Conservation (phyloP, 2,329 filamentous ascomycete species). For the Cytospora mali region DNA sequence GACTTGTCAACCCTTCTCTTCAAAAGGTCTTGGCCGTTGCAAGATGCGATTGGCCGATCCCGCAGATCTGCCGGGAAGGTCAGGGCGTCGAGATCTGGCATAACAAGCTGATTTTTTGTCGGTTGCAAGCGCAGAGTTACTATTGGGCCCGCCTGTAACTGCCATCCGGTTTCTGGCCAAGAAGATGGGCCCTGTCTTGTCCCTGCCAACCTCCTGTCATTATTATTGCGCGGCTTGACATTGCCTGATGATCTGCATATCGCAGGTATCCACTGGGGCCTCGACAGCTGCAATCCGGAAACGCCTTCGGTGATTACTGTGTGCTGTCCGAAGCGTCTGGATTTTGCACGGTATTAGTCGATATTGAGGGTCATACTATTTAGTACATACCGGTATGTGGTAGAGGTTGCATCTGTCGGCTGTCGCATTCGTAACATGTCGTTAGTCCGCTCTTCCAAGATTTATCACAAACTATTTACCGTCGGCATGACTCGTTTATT, state of each 20-base stretch:
- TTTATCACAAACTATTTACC: background rate
- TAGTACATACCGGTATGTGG: background rate
- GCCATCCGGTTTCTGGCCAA: slow-evolving; percentile 29
- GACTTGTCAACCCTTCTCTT: slow-evolving; percentile 20
- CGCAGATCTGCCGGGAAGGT: slow-evolving; percentile 29
- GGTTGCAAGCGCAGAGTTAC: slow-evolving; percentile 27
- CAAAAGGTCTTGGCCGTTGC: slow-evolving; percentile 10
- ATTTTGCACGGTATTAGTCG: background rate
- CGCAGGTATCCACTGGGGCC: slow-evolving; percentile 5
- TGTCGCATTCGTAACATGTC: background rate
- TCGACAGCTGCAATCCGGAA: background rate
- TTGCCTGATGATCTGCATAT: slow-evolving; percentile 22
- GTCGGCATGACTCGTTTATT: background rate
- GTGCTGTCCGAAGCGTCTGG: background rate
- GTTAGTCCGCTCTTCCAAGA: background rate
- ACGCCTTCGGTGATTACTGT: background rate
- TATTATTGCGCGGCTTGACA: slow-evolving; percentile 17
- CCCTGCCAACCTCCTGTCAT: slow-evolving; percentile 25
- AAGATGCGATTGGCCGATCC: slow-evolving; percentile 27
- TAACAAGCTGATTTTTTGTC: slow-evolving; percentile 28
- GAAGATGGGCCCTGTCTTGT: slow-evolving; percentile 15
- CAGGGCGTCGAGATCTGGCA: slow-evolving; percentile 28
- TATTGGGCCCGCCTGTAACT: slow-evolving; percentile 27
- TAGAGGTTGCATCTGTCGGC: background rate
- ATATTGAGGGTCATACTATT: background rate